phyloP scores from a whole-genome alignment of 352 stramenopile genomes.

The Globisporangium polare region DNA sequence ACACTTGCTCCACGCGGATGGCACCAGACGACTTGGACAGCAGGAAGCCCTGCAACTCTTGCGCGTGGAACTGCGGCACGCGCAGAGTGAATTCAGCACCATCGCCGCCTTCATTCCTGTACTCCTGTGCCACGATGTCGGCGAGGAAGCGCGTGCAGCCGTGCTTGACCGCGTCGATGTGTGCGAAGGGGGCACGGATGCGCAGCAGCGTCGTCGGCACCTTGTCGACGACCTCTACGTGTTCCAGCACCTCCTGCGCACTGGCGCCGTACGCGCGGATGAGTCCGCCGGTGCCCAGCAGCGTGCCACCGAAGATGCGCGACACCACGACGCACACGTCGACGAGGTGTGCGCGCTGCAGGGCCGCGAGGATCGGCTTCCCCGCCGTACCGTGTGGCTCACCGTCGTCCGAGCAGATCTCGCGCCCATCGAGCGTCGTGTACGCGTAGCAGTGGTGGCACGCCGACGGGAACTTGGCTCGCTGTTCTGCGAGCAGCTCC shows the following conservation, averaged over 20 bases:
- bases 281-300: conserved; percentile 66
- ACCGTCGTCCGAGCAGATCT: conserved; percentile 69
- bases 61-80: conserved; percentile 27
- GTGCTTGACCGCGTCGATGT: conserved; percentile 47
- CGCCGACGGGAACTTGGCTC: conserved; percentile 42
- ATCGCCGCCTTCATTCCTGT: conserved; percentile 2
- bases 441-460: conserved; percentile 79
- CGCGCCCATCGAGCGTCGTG: conserved; percentile 42
- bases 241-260: conserved; percentile 50
- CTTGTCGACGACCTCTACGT: conserved; percentile 48
- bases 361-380: conserved; percentile 50
- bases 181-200: conserved; percentile 28
- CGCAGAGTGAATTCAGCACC: conserved; percentile 40
- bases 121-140: conserved; percentile 41
- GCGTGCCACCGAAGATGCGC: conserved; percentile 68
- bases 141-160: conserved; percentile 35
- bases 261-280: conserved; percentile 67
- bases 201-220: conserved; percentile 37
- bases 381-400: conserved; percentile 73
- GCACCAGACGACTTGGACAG: conserved; percentile 42
- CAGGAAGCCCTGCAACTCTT: conserved; percentile 35
- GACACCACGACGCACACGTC: conserved; percentile 75
- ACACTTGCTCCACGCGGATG: conserved; percentile 15
- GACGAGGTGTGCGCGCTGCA: conserved; percentile 58
- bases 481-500: conserved; percentile 39